Conservation (phyloP, 352 stramenopile genomes). For the Globisporangium sylvaticum region DNA sequence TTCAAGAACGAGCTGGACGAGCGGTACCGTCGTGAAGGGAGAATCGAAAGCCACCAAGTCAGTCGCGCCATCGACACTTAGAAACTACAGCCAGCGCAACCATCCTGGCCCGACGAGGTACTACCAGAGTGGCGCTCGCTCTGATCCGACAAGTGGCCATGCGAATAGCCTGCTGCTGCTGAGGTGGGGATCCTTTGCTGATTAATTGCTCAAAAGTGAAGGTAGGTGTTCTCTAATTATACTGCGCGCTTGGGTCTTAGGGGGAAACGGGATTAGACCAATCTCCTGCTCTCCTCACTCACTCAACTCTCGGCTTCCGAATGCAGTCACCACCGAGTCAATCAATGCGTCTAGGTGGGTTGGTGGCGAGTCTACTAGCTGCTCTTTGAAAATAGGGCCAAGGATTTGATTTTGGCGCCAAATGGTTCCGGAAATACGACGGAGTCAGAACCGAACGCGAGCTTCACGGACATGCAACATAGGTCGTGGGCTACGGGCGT, state of each 20-base stretch:
- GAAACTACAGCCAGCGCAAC: constrained; percentile 8
- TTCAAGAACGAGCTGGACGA: neutral
- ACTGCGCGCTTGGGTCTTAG: no score
- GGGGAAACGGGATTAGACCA: no score
- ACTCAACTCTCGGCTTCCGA: no score
- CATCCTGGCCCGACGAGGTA: constrained; percentile 18
- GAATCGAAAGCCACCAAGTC: constrained; percentile 1
- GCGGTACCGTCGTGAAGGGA: neutral
- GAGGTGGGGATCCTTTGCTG: no score
- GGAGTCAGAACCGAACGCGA: neutral
- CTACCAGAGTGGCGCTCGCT: no score
- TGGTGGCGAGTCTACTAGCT: neutral
- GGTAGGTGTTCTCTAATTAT: no score
- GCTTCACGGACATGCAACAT: neutral
- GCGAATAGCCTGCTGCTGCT: no score
- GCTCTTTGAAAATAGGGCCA: neutral
- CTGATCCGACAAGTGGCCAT: no score
- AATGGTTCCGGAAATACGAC: neutral
- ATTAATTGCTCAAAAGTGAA: no score
- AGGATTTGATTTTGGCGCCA: neutral
- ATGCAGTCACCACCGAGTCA: no score
- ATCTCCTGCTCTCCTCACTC: no score
- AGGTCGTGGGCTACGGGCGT: no score
- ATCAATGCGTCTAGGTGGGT: neutral
- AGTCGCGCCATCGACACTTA: neutral